Conservation (phyloP, 2,329 filamentous ascomycete species). For the Orbilia quercus region DNA sequence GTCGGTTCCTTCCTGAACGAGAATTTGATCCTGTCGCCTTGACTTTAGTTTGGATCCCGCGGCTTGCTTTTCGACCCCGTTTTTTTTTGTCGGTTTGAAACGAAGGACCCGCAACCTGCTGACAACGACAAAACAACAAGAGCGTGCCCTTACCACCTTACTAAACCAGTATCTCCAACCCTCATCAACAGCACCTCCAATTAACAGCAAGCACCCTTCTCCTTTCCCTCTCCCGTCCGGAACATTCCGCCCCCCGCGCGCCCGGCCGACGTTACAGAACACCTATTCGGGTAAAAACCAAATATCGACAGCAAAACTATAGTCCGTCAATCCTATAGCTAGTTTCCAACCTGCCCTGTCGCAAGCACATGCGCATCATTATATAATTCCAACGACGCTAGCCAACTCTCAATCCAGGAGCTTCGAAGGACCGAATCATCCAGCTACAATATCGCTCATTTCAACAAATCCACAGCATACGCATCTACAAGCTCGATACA, state of each 20-base stretch:
- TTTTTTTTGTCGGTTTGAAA: conserved; percentile 7
- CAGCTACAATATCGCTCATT: neutral
- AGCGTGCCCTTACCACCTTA: conserved; percentile 47
- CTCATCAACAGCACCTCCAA: conserved; percentile 42
- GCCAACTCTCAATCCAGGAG: neutral
- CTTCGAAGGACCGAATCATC: neutral
- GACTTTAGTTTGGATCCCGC: too few relatives aligned
- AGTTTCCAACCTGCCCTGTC: neutral
- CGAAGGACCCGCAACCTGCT: conserved; percentile 25
- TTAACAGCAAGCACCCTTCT: conserved; percentile 9
- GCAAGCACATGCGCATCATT: conserved; percentile 9
- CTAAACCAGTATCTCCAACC: conserved; percentile 52
- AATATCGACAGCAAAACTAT: neutral
- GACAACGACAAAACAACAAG: conserved; percentile 7
- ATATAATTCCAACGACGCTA: neutral
- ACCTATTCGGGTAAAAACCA: neutral
- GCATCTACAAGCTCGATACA: neutral
- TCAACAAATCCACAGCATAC: neutral
- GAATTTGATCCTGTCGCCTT: conserved; percentile 13
- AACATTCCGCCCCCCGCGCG: conserved; percentile 24
- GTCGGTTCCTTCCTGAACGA: conserved; percentile 29
- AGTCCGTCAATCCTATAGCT: neutral
- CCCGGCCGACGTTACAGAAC: conserved; percentile 17
- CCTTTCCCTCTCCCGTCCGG: conserved; percentile 3
- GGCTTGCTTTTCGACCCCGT: conserved; percentile 3